Conservation (phyloP, 306 rosid genomes). For the Lotus japonicus region DNA sequence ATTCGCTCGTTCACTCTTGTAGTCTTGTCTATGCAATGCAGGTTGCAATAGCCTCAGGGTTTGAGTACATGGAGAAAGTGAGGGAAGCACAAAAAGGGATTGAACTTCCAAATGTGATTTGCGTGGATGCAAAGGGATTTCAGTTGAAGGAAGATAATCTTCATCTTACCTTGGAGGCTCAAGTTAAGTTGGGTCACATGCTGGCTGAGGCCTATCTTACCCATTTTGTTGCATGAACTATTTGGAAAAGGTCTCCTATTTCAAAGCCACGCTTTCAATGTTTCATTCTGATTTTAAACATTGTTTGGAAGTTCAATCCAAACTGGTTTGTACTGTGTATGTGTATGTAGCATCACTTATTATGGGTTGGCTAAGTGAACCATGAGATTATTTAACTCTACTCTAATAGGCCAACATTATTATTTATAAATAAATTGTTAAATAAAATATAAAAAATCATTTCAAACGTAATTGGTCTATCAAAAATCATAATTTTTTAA, state of each 20-base stretch:
- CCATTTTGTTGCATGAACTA: slow-evolving; percentile 24
- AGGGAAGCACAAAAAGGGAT: slow-evolving; percentile 63
- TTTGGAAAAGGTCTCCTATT: neutral
- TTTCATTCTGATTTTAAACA: too few species aligned
- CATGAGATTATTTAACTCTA: too few species aligned
- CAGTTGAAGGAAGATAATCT: slow-evolving; percentile 57
- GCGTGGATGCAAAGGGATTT: slow-evolving; percentile 73
- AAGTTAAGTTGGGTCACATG: slow-evolving; percentile 59
- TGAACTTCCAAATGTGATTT: slow-evolving; percentile 45
- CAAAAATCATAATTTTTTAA: too few species aligned
- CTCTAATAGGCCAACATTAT: too few species aligned
- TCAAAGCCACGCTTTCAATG: neutral
- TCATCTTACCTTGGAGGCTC: slow-evolving; percentile 59
- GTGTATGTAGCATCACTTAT: too few species aligned
- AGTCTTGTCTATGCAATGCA: neutral
- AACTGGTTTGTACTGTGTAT: too few species aligned
- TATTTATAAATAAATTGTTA: too few species aligned
- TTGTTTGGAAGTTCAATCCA: too few species aligned
- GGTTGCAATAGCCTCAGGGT: slow-evolving; percentile 72
- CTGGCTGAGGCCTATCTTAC: slow-evolving; percentile 58
- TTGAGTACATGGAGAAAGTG: slow-evolving; percentile 38
- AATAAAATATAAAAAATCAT: too few species aligned
- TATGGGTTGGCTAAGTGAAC: too few species aligned
- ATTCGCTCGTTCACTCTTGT: too few species aligned
- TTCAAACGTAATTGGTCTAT: too few species aligned